phyloP scores from a whole-genome alignment of 768 basidiomycete genomes.

The Lactarius deliciosus region DNA sequence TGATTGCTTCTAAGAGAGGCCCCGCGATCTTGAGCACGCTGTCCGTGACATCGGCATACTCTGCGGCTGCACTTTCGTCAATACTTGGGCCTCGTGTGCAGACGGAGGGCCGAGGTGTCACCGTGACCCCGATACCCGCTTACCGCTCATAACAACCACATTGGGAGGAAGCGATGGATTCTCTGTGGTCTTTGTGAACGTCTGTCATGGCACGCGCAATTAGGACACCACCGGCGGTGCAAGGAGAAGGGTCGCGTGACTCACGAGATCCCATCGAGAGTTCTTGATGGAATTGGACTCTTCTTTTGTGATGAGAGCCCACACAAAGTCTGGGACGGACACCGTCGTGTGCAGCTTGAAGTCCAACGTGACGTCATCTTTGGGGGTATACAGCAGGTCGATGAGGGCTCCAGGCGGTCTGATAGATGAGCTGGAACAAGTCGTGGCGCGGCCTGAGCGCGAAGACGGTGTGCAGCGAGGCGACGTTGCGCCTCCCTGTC shows the following conservation, averaged over 20 bases:
- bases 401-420: conserved; percentile 60
- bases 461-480: conserved; percentile 78
- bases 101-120: not conserved
- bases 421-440: conserved; percentile 61
- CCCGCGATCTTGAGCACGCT: conserved; percentile 62
- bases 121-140: conserved; percentile 1
- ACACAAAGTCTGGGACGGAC: conserved; percentile 68
- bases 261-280: conserved; percentile 83
- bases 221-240: conserved; percentile 6
- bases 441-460: conserved; percentile 83
- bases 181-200: conserved; percentile 79
- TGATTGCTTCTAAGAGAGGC: conserved; percentile 55
- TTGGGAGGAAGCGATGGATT: conserved; percentile 56
- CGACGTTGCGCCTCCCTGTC: conserved; percentile 76
- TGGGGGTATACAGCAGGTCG: conserved; percentile 70
- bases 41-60: conserved; percentile 85
- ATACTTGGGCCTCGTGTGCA: conserved; percentile 14
- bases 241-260: conserved; percentile 35
- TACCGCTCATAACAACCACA: conserved; percentile 77
- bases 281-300: conserved; percentile 68
- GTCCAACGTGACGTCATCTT: conserved; percentile 74
- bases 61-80: conserved; percentile 39
- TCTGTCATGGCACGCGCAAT: conserved; percentile 43
- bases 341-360: conserved; percentile 62
- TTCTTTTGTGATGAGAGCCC: conserved; percentile 80